A percentile compares a stretch with the other conserved stretches of the same genome.
These are phyloP conservation scores for Scleromitrula shiraiana DNA, from an alignment of 2,329 filamentous ascomycete genomes.

Conservation along the genomic window DNA sequence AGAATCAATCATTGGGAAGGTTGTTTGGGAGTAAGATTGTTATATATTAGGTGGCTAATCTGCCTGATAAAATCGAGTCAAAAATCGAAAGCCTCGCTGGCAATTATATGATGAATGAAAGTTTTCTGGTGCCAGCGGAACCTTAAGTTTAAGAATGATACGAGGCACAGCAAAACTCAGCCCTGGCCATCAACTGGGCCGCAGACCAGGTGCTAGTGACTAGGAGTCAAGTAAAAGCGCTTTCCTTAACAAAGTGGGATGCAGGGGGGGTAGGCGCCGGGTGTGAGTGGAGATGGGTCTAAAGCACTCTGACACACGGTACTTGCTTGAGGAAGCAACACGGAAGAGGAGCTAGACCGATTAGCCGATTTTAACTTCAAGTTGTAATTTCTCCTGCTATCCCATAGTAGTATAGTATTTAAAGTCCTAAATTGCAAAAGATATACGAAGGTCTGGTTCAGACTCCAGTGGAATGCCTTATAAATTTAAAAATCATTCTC, in stretches of 20 bases:
- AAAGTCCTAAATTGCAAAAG: slow-evolving; percentile 1
- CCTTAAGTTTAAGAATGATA: slow-evolving; percentile 18
- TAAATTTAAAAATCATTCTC: too few species aligned
- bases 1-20: slow-evolving; percentile 1
- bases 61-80: slow-evolving; percentile 9
- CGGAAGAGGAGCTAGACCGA: neutral
- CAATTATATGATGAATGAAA: slow-evolving; percentile 6
- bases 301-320: slow-evolving; percentile 1
- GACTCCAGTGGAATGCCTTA: too few species aligned
- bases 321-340: neutral
- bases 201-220: slow-evolving; percentile 16
- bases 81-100: slow-evolving; percentile 15
- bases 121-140: slow-evolving; percentile 12
- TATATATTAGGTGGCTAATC: slow-evolving; percentile 8
- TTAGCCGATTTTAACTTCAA: slow-evolving; percentile 1
- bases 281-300: slow-evolving; percentile 1
- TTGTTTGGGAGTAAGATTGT: slow-evolving; percentile 12
- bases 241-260: slow-evolving; percentile 9
- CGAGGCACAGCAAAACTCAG: slow-evolving; percentile 21
- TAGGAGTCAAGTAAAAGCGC: slow-evolving; percentile 4
- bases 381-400: neutral
- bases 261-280: slow-evolving; percentile 9
- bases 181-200: slow-evolving; percentile 14
- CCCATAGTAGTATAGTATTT: neutral
- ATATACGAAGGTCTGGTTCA: too few species aligned